Evolutionary conservation across 1,284 basidiomycete genomes (phyloP), one percentile per base, ranked within the genome.

Genomic region (Leccinum subrobustum): DNA sequence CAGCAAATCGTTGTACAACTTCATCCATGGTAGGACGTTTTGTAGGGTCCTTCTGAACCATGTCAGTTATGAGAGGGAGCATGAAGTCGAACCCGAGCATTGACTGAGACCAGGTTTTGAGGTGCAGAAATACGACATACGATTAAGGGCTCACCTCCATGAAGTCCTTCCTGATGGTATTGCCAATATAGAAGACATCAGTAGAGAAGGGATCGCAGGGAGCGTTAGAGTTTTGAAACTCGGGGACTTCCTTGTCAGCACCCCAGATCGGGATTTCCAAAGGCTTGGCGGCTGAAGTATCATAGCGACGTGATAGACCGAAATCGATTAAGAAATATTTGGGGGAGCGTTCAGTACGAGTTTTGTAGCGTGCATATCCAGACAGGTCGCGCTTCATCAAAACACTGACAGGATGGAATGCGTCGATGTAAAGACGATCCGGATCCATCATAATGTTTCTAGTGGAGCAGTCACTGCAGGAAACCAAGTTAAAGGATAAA

Each of bases 361-460:
- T 71, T 12, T 48, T 59, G 54, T 59, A 56, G 1, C 64, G 67
- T 1, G 69, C 66, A 12, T 23, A 20, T 1, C 72, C 69, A 2
- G 59, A 64, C 6, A 61, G 61, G 48, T 74, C 68, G 5, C 64
- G 64, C 12, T 63, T 73, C 53, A 35, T 58, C 2, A 0, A 27
- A 27, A 0, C 0, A 29, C 0, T 29, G 27, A 29, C 27, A 0
- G 27, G 72, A 47, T 78, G 75, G 29, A 67, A 71, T 5, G 65
- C 51, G 1, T 70, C 65, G 3, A 66, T 9, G 52, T 70, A 77
- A 1, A 80, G 54, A 4, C 25, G 44, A 5, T 16, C 35, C 0
- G 71, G 60, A 54, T 78, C 73, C 66, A 76, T 71, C 76, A 79
- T 77, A 12, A 78, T 68, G 25, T 79, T 80, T 27, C 53, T 55